Percentiles rank a stretch among this genome's conserved stretches.
Conservation (phyloP, 176 grass and related monocot species). For the Saccharum spontaneum region DNA sequence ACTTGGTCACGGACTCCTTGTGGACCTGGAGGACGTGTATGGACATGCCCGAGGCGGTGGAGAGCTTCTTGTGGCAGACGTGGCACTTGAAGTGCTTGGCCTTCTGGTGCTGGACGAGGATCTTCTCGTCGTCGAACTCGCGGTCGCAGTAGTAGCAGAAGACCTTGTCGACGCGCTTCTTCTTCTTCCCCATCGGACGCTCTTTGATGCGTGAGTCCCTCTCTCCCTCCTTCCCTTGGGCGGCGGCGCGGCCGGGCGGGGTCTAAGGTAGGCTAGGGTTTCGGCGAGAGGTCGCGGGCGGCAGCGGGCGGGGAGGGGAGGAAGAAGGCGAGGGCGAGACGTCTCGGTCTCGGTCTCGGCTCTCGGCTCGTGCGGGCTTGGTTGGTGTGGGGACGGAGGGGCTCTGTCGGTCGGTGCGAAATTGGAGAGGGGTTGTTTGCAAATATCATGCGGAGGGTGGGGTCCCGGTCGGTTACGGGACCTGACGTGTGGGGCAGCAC, state of each 20-base stretch:
- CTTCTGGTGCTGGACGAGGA: conserved; percentile 99
- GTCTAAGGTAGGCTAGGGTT: conserved; percentile 48
- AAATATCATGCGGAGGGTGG: not conserved
- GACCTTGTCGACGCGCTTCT: conserved; percentile 89
- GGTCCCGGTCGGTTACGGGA: not conserved
- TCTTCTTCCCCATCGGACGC: conserved; percentile 86
- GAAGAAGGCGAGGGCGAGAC: conserved; percentile 30
- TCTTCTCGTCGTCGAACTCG: conserved; percentile 99
- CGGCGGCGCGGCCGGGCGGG: not conserved
- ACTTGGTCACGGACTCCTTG: conserved; percentile 97
- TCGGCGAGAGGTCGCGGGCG: conserved; percentile 32
- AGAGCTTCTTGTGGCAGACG: conserved; percentile 99
- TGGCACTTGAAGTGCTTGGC: conserved; percentile 99
- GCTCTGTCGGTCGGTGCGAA: not conserved
- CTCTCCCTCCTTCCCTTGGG: not conserved
- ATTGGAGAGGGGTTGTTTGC: not conserved
- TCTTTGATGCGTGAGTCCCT: not conserved
- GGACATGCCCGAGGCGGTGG: conserved; percentile 94
- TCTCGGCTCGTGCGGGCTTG: not conserved
- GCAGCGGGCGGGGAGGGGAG: not conserved
- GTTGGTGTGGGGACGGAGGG: not conserved
- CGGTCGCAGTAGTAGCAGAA: conserved; percentile 99
- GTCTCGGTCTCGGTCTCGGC: not conserved
- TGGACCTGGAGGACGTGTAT: conserved; percentile 99
- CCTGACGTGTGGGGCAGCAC: not conserved